Base-by-base conservation (phyloP, 768 basidiomycete species). In the Boletus rubroflammeus region DNA sequence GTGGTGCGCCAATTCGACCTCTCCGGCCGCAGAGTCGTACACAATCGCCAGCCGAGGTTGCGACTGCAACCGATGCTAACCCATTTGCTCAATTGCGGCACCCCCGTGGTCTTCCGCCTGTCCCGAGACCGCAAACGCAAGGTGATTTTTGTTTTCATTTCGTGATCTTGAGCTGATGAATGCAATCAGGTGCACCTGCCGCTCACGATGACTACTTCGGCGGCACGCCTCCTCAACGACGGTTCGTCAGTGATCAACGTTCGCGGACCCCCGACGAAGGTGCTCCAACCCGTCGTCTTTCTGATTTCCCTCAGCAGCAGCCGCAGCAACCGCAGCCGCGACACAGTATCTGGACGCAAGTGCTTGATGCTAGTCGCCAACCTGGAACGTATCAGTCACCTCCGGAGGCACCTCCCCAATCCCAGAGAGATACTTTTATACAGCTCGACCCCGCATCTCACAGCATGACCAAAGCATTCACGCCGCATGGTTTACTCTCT, bases 401-500 rank as follows among this genome's bases (percentile, higher is more conserved):
- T 25, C 50, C 67, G 39, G 79, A 77, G 35, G 64, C 68, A 11
- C 51, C 66, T n/a, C 68, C 66, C 44, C 72, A 65, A 36, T 55
- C 47, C 11, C 69, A 55, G 47, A 66, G 68, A 62, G 81, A 81
- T 47, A 84, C 84, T 7, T 87, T 87, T 64, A 84, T 95, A 50
- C 89, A 90, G 62, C 76, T 93, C 26, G 90, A 92, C 47, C 77
- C 80, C 9, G 69, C 84, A 5, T 78, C 84, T 1, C 82, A 86
- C 51, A 81, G 80, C 19, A 86, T 93, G 79, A 95, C 91, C 10
- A 96, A 95, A 67, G 94, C 94, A 1, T 97, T 98, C 66, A 88
- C 91, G 0, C 93, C 95, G 4, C 93, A 96, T 56, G 97, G 97
- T 8, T 75, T 99, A 15, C 83, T 99, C 38, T 94, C 93, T 54